Evolutionary conservation across 2,329 filamentous ascomycete species (phyloP).

Genomic region (Colletotrichum shisoi): DNA sequence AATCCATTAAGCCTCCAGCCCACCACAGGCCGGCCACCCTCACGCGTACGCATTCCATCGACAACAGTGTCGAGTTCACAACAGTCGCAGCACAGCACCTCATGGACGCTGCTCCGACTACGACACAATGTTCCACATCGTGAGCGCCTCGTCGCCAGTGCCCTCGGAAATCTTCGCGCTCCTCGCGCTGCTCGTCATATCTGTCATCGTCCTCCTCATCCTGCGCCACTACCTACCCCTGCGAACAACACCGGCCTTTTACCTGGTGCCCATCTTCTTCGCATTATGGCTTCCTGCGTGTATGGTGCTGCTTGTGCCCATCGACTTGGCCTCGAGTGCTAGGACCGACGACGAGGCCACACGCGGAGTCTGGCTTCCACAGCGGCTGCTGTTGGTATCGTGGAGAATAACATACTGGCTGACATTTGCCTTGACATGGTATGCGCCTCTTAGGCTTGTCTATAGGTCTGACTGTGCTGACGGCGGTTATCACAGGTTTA

Average conservation of each 20-base stretch:
- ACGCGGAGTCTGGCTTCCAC: slow-evolving; percentile 86
- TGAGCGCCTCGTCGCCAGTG: slow-evolving; percentile 67
- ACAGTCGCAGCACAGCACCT: slow-evolving; percentile 18
- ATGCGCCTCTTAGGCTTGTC: slow-evolving; percentile 43
- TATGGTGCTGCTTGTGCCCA: slow-evolving; percentile 90
- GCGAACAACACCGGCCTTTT: slow-evolving; percentile 87
- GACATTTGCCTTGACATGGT: slow-evolving; percentile 95
- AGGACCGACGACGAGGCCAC: slow-evolving; percentile 73
- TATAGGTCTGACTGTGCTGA: slow-evolving; percentile 20
- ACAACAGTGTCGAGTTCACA: not conserved
- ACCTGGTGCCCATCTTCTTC: slow-evolving; percentile 91
- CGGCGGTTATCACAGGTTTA: slow-evolving; percentile 65
- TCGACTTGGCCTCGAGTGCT: slow-evolving; percentile 90
- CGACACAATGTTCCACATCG: slow-evolving; percentile 60
- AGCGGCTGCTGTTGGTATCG: slow-evolving; percentile 78
- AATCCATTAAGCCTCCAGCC: not conserved
- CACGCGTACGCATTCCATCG: not conserved
- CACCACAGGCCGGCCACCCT: not conserved
- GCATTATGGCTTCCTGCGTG: slow-evolving; percentile 92
- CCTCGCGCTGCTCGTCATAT: slow-evolving; percentile 76
- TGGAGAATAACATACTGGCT: slow-evolving; percentile 99
- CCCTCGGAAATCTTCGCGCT: slow-evolving; percentile 82
- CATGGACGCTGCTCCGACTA: slow-evolving; percentile 33
- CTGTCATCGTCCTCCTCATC: slow-evolving; percentile 79
- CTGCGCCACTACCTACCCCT: slow-evolving; percentile 90